These are phyloP conservation scores for Ophiocordyceps camponoti-saundersi DNA, from an alignment of 2,329 filamentous ascomycete species.

Conservation along the genomic window DNA sequence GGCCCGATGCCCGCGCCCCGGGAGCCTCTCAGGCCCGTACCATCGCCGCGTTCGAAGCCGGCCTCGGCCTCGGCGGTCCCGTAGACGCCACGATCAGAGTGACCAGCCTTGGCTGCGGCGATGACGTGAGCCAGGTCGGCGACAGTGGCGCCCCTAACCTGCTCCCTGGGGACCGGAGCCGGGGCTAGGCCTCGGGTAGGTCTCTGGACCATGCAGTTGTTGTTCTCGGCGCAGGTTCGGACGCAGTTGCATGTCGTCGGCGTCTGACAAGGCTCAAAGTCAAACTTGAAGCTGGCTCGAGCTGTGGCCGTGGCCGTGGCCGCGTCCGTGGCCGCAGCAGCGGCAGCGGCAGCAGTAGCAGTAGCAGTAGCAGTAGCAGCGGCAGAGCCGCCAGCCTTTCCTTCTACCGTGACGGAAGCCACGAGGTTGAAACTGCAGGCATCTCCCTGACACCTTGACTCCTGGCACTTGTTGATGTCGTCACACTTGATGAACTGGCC, in stretches of 20 bases:
- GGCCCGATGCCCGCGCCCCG: background rate
- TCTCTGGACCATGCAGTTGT: background rate
- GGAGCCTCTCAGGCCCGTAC: background rate
- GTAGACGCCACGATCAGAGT: background rate
- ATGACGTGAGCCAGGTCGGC: background rate
- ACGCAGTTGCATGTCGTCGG: background rate
- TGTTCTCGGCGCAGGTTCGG: background rate
- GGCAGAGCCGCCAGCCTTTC: background rate
- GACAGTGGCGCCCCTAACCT: background rate
- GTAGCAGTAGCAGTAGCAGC: too few species aligned
- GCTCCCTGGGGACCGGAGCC: background rate
- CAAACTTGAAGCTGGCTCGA: background rate
- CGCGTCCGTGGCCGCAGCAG: too few species aligned
- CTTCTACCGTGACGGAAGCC: background rate
- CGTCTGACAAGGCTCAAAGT: background rate
- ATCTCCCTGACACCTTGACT: background rate
- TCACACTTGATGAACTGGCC: background rate
- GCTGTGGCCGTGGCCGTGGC: background rate
- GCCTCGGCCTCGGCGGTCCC: background rate
- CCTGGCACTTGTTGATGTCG: background rate
- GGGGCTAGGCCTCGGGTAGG: background rate
- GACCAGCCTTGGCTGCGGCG: background rate
- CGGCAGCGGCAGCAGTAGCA: too few species aligned
- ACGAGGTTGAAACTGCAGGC: background rate
- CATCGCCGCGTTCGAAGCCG: background rate